Evolutionary conservation across 257 asterid species (phyloP).

Genomic region (Scutellaria galericulata): DNA sequence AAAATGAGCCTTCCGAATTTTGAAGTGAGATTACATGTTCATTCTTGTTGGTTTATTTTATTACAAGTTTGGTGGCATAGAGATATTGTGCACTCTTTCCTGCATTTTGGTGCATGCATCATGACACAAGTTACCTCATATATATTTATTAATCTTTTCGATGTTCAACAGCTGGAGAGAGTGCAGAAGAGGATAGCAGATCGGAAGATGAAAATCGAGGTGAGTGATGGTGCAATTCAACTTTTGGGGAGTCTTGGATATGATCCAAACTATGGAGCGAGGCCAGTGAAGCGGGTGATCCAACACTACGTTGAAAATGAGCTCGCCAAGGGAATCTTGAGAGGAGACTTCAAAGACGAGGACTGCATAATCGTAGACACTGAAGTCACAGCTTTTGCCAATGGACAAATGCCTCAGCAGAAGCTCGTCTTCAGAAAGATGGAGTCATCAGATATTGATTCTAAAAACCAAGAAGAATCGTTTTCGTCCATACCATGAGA

Average conservation of each 20-base stretch:
- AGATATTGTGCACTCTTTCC: too few relatives aligned
- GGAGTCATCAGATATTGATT: conserved; percentile 47
- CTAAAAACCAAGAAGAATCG: conserved; percentile 55
- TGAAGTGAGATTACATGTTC: too few relatives aligned
- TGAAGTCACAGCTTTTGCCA: conserved; percentile 70
- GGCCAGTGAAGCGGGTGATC: conserved; percentile 94
- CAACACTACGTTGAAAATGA: conserved; percentile 86
- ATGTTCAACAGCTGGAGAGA: conserved; percentile 67
- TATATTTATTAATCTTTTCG: too few relatives aligned
- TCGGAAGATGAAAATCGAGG: conserved; percentile 73
- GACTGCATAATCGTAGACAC: conserved; percentile 69
- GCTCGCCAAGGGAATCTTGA: conserved; percentile 88
- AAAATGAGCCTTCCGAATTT: not conserved
- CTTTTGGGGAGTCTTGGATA: conserved; percentile 80
- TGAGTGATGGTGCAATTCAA: conserved; percentile 76
- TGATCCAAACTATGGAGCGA: conserved; percentile 92
- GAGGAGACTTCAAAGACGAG: conserved; percentile 88
- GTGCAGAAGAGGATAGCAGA: conserved; percentile 84
- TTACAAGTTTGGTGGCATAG: too few relatives aligned
- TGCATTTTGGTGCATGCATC: too few relatives aligned
- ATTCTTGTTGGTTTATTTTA: too few relatives aligned
- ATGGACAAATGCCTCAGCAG: conserved; percentile 88
- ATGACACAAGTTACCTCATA: too few relatives aligned
- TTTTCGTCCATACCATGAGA: conserved; percentile 47
- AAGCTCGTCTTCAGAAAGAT: conserved; percentile 65